Evolutionary conservation across 164 flowering plant species (phyloP).

Genomic region (Echeveria elegans): DNA sequence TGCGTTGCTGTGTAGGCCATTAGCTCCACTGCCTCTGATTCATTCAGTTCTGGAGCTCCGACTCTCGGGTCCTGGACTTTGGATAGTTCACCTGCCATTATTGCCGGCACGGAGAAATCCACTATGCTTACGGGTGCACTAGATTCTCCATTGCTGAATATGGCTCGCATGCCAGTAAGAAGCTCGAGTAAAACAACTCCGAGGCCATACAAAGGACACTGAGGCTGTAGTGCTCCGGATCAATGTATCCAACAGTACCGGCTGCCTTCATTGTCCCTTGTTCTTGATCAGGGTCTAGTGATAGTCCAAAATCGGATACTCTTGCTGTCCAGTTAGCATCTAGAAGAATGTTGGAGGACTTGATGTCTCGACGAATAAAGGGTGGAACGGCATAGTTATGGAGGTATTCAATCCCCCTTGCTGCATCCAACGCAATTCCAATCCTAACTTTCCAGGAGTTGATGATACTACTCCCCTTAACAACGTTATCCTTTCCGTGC

Average conservation of each 20-base stretch:
- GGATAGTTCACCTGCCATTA: conserved; percentile 48
- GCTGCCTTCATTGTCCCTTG: conserved; percentile 59
- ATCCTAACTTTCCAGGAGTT: conserved; percentile 93
- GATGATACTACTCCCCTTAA: conserved; percentile 35
- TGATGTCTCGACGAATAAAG: conserved; percentile 86
- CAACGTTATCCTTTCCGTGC: conserved; percentile 47
- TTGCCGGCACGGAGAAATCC: conserved; percentile 70
- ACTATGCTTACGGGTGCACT: conserved; percentile 58
- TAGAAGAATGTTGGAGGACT: conserved; percentile 88
- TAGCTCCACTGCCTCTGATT: conserved; percentile 83
- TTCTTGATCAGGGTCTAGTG: no score
- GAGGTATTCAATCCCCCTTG: conserved; percentile 91
- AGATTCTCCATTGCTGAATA: conserved; percentile 47
- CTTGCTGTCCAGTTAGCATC: conserved; percentile 72
- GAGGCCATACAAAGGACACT: conserved; percentile 76
- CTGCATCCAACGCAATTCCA: conserved; percentile 65
- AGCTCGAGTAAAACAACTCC: conserved; percentile 85
- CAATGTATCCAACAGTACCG: conserved; percentile 95
- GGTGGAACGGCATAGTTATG: conserved; percentile 95
- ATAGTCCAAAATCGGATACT: conserved; percentile 94
- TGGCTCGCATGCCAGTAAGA: conserved; percentile 79
- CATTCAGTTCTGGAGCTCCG: conserved; percentile 52
- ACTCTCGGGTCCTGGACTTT: conserved; percentile 58
- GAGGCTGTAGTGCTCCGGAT: conserved; percentile 88
- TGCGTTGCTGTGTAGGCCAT: conserved; percentile 81